Percentiles rank a stretch among this genome's conserved stretches.
phyloP scores from a whole-genome alignment of 1,284 basidiomycete species.

The Cutaneotrichosporon cyanovorans region DNA sequence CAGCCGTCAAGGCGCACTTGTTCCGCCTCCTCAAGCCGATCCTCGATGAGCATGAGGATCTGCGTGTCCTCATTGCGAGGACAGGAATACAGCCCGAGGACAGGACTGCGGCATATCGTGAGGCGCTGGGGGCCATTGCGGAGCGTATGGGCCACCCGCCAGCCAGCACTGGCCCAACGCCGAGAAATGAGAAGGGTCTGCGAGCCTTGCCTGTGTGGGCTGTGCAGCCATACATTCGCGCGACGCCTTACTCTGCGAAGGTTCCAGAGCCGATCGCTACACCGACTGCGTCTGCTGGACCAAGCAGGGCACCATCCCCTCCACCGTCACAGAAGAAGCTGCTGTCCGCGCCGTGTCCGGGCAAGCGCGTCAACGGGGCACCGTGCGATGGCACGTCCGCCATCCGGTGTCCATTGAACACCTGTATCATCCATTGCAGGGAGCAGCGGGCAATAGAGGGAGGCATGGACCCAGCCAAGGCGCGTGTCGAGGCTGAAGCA shows the following conservation, averaged over 20 bases:
- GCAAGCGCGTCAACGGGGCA: constrained; percentile 1
- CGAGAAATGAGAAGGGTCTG: constrained; percentile 36
- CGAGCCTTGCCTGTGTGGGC: constrained; percentile 70
- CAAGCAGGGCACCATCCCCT: constrained; percentile 13
- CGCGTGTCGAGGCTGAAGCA: constrained; percentile 16
- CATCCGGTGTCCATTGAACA: constrained; percentile 32
- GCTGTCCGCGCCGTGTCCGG: neutral
- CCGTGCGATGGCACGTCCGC: constrained; percentile 23
- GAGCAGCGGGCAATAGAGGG: constrained; percentile 31
- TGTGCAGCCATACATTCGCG: constrained; percentile 75
- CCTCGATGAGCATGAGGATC: constrained; percentile 60
- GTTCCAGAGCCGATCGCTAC: constrained; percentile 6
- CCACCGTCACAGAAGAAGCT: neutral
- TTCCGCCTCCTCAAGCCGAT: constrained; percentile 86
- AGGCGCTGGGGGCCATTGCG: constrained; percentile 61
- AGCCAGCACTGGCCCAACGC: constrained; percentile 30
- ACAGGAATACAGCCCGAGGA: constrained; percentile 31
- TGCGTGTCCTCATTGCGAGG: constrained; percentile 55
- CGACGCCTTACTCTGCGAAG: constrained; percentile 37
- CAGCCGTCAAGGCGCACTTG: constrained; percentile 82
- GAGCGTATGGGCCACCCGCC: constrained; percentile 54
- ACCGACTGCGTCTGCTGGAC: constrained; percentile 4
- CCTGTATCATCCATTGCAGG: constrained; percentile 44
- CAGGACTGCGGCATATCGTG: constrained; percentile 46
- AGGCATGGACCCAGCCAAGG: constrained; percentile 31